Conservation (phyloP, 176 grass and related monocot species). For the Stipa capillata region DNA sequence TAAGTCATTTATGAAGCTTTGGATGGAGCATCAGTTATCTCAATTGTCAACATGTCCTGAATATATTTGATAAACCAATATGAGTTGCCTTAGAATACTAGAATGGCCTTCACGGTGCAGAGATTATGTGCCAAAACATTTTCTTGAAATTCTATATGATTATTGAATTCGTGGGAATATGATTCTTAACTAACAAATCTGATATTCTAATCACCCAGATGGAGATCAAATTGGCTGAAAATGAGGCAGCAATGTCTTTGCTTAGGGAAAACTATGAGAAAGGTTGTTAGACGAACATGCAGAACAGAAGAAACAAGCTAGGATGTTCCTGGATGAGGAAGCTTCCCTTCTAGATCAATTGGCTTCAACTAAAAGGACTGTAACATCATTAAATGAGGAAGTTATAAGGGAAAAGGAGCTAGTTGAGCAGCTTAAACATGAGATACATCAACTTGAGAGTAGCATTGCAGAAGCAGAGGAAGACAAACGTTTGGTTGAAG, state of each 20-base stretch:
- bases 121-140: background rate
- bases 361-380: constrained; percentile 43
- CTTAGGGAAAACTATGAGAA: constrained; percentile 76
- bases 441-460: constrained; percentile 48
- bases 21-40: too few species aligned
- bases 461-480: constrained; percentile 39
- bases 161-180: background rate
- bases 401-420: constrained; percentile 48
- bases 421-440: constrained; percentile 50
- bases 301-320: constrained; percentile 53
- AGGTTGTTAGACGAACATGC: constrained; percentile 55
- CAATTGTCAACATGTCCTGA: background rate
- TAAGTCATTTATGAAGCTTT: too few species aligned
- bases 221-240: constrained; percentile 66
- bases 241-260: constrained; percentile 58
- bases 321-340: constrained; percentile 59
- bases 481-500: constrained; percentile 55
- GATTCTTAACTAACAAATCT: constrained; percentile 5
- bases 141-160: background rate
- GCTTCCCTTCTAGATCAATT: constrained; percentile 47
- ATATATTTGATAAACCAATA: background rate
- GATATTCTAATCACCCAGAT: constrained; percentile 41
- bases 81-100: background rate
- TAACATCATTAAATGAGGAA: constrained; percentile 56
- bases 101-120: background rate